These are phyloP conservation scores for Trypanosoma cruzi DNA, from an alignment of 208 protist genomes.

Conservation along the genomic window DNA sequence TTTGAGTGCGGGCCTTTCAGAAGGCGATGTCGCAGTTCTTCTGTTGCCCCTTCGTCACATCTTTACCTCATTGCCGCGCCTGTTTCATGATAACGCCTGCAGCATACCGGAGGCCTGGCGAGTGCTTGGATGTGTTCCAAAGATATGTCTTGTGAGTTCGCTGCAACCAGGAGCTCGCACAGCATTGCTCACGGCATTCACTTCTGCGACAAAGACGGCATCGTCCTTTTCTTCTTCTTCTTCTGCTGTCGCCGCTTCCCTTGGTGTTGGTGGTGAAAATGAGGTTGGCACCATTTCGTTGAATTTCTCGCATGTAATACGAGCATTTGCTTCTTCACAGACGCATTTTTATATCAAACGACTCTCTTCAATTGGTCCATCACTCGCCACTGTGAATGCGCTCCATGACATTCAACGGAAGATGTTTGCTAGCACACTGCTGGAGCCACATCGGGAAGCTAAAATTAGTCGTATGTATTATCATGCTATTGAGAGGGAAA, in stretches of 20 bases:
- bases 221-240: not conserved
- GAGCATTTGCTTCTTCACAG: constrained; percentile 28
- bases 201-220: constrained; percentile 17
- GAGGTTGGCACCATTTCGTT: constrained; percentile 15
- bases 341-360: constrained; percentile 50
- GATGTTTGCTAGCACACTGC: constrained; percentile 56
- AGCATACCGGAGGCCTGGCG: constrained; percentile 47
- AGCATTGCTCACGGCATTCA: constrained; percentile 34
- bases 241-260: not conserved
- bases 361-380: constrained; percentile 45
- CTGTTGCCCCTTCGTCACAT: constrained; percentile 60
- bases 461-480: constrained; percentile 32
- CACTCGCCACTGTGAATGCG: constrained; percentile 46
- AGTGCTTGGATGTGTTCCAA: constrained; percentile 54
- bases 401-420: constrained; percentile 53
- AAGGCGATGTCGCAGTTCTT: constrained; percentile 65
- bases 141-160: constrained; percentile 61
- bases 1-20: constrained; percentile 31
- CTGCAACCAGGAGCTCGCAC: constrained; percentile 33
- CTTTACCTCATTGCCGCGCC: constrained; percentile 31
- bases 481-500: constrained; percentile 22
- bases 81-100: constrained; percentile 9
- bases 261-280: not conserved
- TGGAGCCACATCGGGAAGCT: constrained; percentile 57
- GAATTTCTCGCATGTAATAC: constrained; percentile 58